Base-by-base conservation (phyloP, 2,329 filamentous ascomycete genomes). In the Canariomyces notabilis region DNA sequence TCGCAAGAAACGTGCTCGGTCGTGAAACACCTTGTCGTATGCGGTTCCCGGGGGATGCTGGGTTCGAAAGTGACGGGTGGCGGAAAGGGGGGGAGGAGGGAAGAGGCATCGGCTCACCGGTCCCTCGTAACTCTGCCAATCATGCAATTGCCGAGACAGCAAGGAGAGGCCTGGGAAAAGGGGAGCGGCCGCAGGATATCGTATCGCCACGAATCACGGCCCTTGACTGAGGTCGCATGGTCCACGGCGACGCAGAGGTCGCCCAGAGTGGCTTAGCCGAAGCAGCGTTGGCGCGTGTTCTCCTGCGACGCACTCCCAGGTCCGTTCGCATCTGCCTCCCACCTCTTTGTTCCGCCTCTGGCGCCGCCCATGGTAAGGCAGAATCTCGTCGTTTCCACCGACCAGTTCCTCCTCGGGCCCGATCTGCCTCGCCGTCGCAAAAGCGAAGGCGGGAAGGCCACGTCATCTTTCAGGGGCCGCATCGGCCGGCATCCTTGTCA, bases 81-180 rank as follows among this genome's bases (percentile, higher is more conserved):
- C n/a, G n/a, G n/a, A n/a, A n/a, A n/a, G n/a, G n/a, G n/a, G n/a
- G n/a, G n/a, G n/a, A n/a, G n/a, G n/a, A n/a, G 31, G 39, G 32
- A 45, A 39, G 37, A 46, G 35, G 33, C 11, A 31, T 49, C 40
- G 43, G 21, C 22, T 52, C 15, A 49, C 48, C 37, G 26, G 50
- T 52, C 50, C 46, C 21, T 52, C 40, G 46, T 44, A 49, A 33
- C 36, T 52, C 50, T 47, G 39, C 50, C 40, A 49, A 52, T 47
- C 33, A 50, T 52, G 44, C 34, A 33, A 48, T 42, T 52, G 32
- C 47, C 41, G 41, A 50, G 41, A 46, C 18, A 35, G 34, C 2
- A 32, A 48, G 47, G 44, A 48, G 39, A 44, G 36, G 45, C 42
- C 40, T 22, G 15, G 35, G 35, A 37, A 50, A 47, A 39, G 20